These are phyloP conservation scores for Hymenoscyphus fraxineus DNA, from an alignment of 2,329 filamentous ascomycete species.

Conservation along the genomic window DNA sequence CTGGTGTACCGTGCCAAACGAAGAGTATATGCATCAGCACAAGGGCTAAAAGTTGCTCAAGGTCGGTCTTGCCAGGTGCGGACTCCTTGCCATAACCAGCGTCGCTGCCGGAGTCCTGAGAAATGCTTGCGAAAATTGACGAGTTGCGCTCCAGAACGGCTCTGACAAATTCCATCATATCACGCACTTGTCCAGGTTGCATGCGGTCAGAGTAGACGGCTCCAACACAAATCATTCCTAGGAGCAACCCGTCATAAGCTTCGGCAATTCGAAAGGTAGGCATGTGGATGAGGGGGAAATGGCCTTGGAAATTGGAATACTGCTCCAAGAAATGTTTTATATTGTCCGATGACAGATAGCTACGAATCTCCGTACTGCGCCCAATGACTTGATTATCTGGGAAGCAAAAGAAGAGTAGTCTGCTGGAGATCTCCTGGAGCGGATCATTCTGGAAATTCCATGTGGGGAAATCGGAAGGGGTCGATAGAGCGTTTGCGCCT, in stretches of 20 bases:
- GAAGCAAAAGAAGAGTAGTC: conserved; percentile 55
- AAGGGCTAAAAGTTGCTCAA: conserved; percentile 67
- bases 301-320: conserved; percentile 69
- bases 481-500: conserved; percentile 28
- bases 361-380: conserved; percentile 48
- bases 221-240: conserved; percentile 69
- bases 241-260: conserved; percentile 62
- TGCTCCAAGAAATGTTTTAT: conserved; percentile 67
- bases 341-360: conserved; percentile 62
- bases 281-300: conserved; percentile 70
- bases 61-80: conserved; percentile 40
- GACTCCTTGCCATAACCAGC: conserved; percentile 40
- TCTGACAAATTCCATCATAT: conserved; percentile 63
- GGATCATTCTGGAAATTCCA: conserved; percentile 43
- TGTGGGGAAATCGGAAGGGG: conserved; percentile 38
- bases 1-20: conserved; percentile 66
- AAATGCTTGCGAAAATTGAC: conserved; percentile 45
- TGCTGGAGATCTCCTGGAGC: conserved; percentile 51
- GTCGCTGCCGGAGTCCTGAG: conserved; percentile 38
- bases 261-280: conserved; percentile 66
- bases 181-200: conserved; percentile 57
- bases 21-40: conserved; percentile 59
- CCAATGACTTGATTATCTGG: conserved; percentile 53
- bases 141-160: conserved; percentile 55
- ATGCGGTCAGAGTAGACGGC: conserved; percentile 69